Evolutionary conservation across 257 asterid species (phyloP), one percentile per base, ranked within the genome.

Genomic region (Craterostigma plantagineum): DNA sequence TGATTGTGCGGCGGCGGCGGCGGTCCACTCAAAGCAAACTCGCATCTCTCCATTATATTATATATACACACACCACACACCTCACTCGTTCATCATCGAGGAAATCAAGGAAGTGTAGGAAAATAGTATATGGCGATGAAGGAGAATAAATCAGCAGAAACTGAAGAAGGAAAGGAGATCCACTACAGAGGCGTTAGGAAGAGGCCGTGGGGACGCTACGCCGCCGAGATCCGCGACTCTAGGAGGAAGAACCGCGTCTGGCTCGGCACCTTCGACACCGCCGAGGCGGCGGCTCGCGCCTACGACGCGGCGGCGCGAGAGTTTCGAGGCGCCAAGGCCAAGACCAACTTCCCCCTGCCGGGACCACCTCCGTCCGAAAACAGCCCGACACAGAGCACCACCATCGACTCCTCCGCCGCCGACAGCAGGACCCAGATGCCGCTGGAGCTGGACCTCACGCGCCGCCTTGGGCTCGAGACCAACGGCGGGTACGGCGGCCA

Each of bases 201-300:
- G 45, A 41, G 45, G 45, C 45, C 45, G 12, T 41, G 45, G 45
- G 45, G 45, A n/a, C 45, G 45, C 3, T 41, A 41, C 45, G 45
- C 45, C 16, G 45, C 45, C 10, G 45, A 41, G 16, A 41, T 41
- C 14, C 14, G 45, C 17, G 45, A 41, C 16, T 16, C 45, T 1
- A 17, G 45, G 16, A 41, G 12, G 45, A 10, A 14, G 45, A 41
- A 17, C 15, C 14, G 45, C 16, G 15, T 41, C 45, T 41, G 45
- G 45, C 45, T 41, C 45, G 45, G 45, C 2, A 41, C 45, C 15
- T 41, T 41, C 45, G 45, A 41, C 17, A 41, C 45, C 17, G 45
- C 45, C 15, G 45, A 41, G 16, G 45, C 4, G 45, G 45, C 45
- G 45, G 45, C 45, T 14, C 45, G 45, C 16, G 45, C 45, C 10